A percentile compares a stretch with the other conserved stretches of the same genome.
Conservation (phyloP, 441 rosid species). For the Eutrema salsugineum region DNA sequence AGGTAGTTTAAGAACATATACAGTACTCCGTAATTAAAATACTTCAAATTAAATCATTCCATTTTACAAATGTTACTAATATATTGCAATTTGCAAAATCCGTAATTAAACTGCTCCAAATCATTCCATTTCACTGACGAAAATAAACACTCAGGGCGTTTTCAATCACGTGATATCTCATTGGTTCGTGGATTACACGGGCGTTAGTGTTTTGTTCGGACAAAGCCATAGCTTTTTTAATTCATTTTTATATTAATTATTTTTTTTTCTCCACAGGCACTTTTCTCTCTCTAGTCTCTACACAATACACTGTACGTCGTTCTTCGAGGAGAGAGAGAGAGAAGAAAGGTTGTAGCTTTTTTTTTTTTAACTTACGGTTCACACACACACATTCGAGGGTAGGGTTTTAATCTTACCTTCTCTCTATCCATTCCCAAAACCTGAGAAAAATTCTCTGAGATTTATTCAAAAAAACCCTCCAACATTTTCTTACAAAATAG, state of each 20-base stretch:
- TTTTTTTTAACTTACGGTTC: slow-evolving; percentile 27
- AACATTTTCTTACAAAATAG: slow-evolving; percentile 35
- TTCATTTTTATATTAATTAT: not conserved
- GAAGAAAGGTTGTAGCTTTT: slow-evolving; percentile 12
- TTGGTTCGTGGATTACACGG: not conserved
- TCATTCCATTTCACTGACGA: slow-evolving; percentile 16
- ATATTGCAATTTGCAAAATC: slow-evolving; percentile 9
- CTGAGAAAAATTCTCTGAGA: slow-evolving; percentile 30
- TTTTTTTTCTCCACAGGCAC: slow-evolving; percentile 16
- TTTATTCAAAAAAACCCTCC: slow-evolving; percentile 25
- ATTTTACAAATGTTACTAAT: not conserved
- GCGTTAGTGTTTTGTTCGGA: slow-evolving; percentile 15
- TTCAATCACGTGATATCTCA: not conserved
- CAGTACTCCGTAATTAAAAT: too few species aligned
- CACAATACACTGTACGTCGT: slow-evolving; percentile 5
- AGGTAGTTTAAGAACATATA: too few species aligned
- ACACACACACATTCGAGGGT: slow-evolving; percentile 32
- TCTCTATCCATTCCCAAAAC: slow-evolving; percentile 31
- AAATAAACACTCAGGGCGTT: slow-evolving; percentile 17
- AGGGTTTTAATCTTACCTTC: slow-evolving; percentile 64
- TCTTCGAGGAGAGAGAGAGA: slow-evolving; percentile 9
- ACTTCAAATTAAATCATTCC: too few species aligned
- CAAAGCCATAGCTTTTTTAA: not conserved
- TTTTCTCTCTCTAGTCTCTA: slow-evolving; percentile 20
- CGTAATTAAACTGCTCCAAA: slow-evolving; percentile 3